A percentile compares a stretch with the other conserved stretches of the same genome.
These are phyloP conservation scores for Kuraishia molischiana DNA, from an alignment of 805 yeast species.

Conservation along the genomic window DNA sequence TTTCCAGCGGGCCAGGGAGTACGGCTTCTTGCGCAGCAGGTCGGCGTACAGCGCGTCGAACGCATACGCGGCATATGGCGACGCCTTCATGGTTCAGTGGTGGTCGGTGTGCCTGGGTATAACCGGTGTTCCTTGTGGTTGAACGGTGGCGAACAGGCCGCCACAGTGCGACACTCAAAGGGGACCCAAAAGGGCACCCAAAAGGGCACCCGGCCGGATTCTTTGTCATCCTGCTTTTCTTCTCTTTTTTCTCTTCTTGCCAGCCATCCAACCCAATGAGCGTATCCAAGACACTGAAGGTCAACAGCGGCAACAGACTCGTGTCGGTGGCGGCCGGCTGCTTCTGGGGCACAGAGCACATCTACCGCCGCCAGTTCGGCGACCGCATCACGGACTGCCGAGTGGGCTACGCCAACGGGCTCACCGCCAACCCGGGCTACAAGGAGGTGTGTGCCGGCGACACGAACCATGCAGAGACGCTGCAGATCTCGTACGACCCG, in stretches of 20 bases:
- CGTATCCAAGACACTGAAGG: slow-evolving; percentile 2
- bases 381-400: slow-evolving; percentile 61
- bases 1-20: slow-evolving; percentile 3
- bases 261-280: no score
- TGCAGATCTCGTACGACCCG: slow-evolving; percentile 82
- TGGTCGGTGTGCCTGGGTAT: no score
- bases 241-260: no score
- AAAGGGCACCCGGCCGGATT: no score
- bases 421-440: slow-evolving; percentile 44
- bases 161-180: no score
- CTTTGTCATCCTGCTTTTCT: no score
- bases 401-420: slow-evolving; percentile 91
- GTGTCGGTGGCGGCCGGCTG: slow-evolving; percentile 59
- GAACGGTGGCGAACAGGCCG: no score
- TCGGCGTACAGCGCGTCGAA: slow-evolving; percentile 25
- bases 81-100: neutral
- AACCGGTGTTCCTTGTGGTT: no score
- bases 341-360: slow-evolving; percentile 86
- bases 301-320: slow-evolving; percentile 27
- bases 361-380: slow-evolving; percentile 62
- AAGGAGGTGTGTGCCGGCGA: slow-evolving; percentile 64
- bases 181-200: no score
- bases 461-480: slow-evolving; percentile 75
- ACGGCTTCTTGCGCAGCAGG: slow-evolving; percentile 11
- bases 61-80: slow-evolving; percentile 27